Evolutionary conservation across 768 basidiomycete species (phyloP).

Genomic region (Suillus fuscotomentosus): DNA sequence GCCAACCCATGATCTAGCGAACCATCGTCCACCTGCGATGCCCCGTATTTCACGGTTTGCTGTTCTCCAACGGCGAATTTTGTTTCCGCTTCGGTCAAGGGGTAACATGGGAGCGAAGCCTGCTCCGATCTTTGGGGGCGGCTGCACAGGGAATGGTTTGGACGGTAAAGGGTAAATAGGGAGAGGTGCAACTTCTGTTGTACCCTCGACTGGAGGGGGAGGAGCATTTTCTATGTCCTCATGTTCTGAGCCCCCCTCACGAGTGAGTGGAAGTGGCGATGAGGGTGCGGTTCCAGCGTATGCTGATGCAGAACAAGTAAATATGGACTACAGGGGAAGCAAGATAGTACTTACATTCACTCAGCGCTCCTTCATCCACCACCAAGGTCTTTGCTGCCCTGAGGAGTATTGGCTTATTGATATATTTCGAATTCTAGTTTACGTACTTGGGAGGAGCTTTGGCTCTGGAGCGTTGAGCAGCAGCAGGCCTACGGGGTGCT

Average conservation of each 20-base stretch:
- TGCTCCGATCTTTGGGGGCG: constrained; percentile 70
- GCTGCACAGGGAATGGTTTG: constrained; percentile 83
- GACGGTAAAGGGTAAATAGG: constrained; percentile 77
- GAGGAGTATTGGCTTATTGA: constrained; percentile 3
- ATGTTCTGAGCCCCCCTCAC: constrained; percentile 43
- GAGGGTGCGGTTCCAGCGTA: constrained; percentile 73
- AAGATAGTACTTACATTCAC: constrained; percentile 51
- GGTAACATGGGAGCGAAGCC: constrained; percentile 68
- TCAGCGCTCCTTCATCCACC: constrained; percentile 52
- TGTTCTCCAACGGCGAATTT: constrained; percentile 69
- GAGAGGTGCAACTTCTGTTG: constrained; percentile 53
- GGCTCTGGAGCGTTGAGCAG: constrained; percentile 33
- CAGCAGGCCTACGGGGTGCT: constrained; percentile 41
- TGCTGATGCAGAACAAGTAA: constrained; percentile 33
- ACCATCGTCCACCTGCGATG: constrained; percentile 83
- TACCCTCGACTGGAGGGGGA: constrained; percentile 30
- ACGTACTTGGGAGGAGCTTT: constrained; percentile 32
- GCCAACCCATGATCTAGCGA: constrained; percentile 79
- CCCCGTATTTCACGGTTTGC: constrained; percentile 79
- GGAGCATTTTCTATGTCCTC: constrained; percentile 33
- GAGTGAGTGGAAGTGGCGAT: constrained; percentile 55
- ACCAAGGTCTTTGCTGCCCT: constrained; percentile 30
- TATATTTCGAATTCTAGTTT: neutral
- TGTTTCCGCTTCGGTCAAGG: constrained; percentile 61
- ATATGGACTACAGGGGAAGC: neutral